Conservation (phyloP, 2,329 filamentous ascomycete species). For the Aspergillus thermomutatus region DNA sequence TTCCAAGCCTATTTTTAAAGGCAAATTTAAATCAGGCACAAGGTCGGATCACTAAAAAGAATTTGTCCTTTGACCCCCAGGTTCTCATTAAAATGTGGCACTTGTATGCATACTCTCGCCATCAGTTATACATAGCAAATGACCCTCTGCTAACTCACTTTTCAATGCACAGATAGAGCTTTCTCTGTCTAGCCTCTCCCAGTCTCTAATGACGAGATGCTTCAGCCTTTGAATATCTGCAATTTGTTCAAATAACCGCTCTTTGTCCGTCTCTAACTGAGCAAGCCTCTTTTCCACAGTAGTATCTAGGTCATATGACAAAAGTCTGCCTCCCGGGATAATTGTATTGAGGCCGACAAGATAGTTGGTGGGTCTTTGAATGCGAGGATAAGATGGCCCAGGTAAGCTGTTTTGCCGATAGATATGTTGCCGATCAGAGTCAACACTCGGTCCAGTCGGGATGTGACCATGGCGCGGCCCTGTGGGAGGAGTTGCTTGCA, state of each 20-base stretch:
- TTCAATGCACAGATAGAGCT: constrained; percentile 45
- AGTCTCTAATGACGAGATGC: constrained; percentile 42
- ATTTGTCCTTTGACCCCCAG: background rate
- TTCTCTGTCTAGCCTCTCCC: constrained; percentile 47
- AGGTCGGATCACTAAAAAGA: background rate
- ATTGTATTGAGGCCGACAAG: constrained; percentile 38
- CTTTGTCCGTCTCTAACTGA: constrained; percentile 44
- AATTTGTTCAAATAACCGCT: constrained; percentile 44
- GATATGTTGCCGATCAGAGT: constrained; percentile 33
- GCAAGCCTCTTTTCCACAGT: constrained; percentile 43
- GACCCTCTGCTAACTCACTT: constrained; percentile 48
- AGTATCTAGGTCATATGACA: constrained; percentile 37
- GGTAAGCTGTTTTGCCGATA: constrained; percentile 36
- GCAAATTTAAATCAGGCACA: too few relatives aligned
- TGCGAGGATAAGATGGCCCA: constrained; percentile 35
- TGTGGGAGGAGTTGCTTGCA: constrained; percentile 31
- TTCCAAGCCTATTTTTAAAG: background rate
- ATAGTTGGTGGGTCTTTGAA: constrained; percentile 39
- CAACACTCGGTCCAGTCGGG: constrained; percentile 22
- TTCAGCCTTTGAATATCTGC: constrained; percentile 44
- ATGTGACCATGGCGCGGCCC: constrained; percentile 36
- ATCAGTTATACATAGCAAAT: constrained; percentile 46
- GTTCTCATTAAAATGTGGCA: constrained; percentile 33
- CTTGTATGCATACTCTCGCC: constrained; percentile 41
- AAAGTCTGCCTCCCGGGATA: constrained; percentile 41